These are phyloP conservation scores for Talaromyces sp. DNA, from an alignment of 2,329 filamentous ascomycete genomes.

Conservation along the genomic window DNA sequence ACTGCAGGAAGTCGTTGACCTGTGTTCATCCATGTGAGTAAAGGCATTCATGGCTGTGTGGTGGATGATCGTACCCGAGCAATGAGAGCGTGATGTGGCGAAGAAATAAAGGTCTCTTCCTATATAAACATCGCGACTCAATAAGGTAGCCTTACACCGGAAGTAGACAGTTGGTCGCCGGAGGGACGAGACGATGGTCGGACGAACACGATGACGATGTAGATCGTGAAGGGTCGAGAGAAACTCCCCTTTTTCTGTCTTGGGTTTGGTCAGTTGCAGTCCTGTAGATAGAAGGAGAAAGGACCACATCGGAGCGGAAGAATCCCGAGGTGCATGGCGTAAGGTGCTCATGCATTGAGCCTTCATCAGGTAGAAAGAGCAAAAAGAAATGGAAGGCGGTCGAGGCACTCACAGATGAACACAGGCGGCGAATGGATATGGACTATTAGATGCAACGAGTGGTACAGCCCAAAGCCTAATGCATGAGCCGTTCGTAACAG, in stretches of 20 bases:
- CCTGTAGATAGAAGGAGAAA: background rate
- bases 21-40: background rate
- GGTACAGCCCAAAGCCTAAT: background rate
- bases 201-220: background rate
- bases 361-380: background rate
- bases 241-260: background rate
- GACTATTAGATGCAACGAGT: background rate
- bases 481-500: constrained; percentile 6
- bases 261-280: background rate
- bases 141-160: background rate
- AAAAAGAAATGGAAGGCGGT: background rate
- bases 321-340: background rate
- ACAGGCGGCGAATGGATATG: background rate
- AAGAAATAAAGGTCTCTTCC: background rate
- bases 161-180: background rate
- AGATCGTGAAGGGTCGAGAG: background rate
- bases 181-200: background rate
- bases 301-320: background rate
- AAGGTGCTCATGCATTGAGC: background rate
- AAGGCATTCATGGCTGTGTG: background rate
- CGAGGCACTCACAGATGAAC: constrained; percentile 1
- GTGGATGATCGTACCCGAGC: background rate
- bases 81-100: constrained; percentile 3
- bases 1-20: background rate
- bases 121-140: constrained; percentile 11